Base-by-base conservation (phyloP, 371 early-diverging fungal genomes). In the Haplosporangium sp. region DNA sequence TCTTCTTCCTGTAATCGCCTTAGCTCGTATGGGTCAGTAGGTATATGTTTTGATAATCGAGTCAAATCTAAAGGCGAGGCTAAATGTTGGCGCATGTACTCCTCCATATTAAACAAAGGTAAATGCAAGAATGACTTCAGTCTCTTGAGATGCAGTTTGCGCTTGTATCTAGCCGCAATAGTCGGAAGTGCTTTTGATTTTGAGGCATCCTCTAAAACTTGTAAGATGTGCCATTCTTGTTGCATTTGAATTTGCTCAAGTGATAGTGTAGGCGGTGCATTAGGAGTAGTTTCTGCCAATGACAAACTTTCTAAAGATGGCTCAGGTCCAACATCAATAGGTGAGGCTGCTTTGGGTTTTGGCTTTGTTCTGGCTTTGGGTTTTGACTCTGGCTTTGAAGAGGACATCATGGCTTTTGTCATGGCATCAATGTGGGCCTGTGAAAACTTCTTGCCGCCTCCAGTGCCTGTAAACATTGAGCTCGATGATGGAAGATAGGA, bases 71-170 rank as follows among this genome's bases (percentile, higher is more conserved):
- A 42, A 34, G 76, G 72, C 15, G 82, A 71, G 44, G 74, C 59
- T 64, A 88, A 64, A 20, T 86, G 86, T 10, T 76, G 72, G 5
- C 84, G 67, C 52, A 93, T 86, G 0, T 79, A 84, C 2, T 63
- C 42, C 65, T 92, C 93, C 45, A 93, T 78, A 61, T 92, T 89
- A 76, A 94, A 91, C 10, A 89, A 40, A 17, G 86, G 88, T 44
- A 91, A 67, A 5, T 92, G 92, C 34, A 91, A 72, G 63, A 86
- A 86, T 1, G 92, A 86, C 69, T 93, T 92, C 40, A 91, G 69
- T 20, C 81, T 60, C 66, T 81, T 81, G 15, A 93, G 81, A 11
- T 87, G 88, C 37, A 95, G 78, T 58, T 92, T 92, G 5, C 95
- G 86, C 63, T 87, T 88, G 71, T 92, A 87, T 4, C 94, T 86